phyloP scores from a whole-genome alignment of 2,329 filamentous ascomycete genomes.

The Tolypocladium capitatum region DNA sequence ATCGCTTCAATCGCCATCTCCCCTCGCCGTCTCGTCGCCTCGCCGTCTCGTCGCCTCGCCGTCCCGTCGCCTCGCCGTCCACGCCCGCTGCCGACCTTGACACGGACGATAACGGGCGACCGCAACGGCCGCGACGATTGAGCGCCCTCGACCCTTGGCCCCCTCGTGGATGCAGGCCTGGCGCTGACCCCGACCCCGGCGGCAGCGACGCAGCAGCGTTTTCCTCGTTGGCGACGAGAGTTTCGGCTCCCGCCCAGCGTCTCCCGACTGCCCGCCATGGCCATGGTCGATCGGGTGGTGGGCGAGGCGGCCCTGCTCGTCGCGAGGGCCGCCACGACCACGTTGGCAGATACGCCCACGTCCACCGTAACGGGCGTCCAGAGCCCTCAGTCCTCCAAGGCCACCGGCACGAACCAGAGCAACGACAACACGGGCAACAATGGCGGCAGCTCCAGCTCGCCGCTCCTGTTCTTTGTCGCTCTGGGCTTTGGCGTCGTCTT shows the following conservation, averaged over 20 bases:
- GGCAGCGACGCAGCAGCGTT: neutral
- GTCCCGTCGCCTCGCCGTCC: neutral
- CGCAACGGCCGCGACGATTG: neutral
- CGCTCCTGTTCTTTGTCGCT: conserved; percentile 71
- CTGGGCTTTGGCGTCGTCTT: conserved; percentile 96
- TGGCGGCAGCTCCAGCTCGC: conserved; percentile 24
- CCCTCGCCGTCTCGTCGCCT: neutral
- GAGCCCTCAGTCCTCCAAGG: conserved; percentile 5
- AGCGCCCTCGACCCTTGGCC: neutral
- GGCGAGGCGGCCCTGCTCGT: conserved; percentile 22
- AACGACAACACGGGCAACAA: conserved; percentile 9
- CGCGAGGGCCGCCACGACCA: conserved; percentile 16
- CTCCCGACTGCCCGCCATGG: conserved; percentile 15
- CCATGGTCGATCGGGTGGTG: conserved; percentile 21
- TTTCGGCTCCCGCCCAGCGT: neutral
- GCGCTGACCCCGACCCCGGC: neutral
- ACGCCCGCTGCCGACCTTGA: neutral
- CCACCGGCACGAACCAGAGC: conserved; percentile 6
- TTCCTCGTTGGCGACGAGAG: neutral
- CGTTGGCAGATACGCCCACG: conserved; percentile 4
- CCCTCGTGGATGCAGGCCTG: neutral
- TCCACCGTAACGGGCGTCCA: conserved; percentile 5
- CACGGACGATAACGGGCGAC: neutral
- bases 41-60: no score
- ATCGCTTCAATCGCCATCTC: neutral